Base-by-base conservation (phyloP, 1,139 yeast genomes). In the Lipomyces yarrowii region DNA sequence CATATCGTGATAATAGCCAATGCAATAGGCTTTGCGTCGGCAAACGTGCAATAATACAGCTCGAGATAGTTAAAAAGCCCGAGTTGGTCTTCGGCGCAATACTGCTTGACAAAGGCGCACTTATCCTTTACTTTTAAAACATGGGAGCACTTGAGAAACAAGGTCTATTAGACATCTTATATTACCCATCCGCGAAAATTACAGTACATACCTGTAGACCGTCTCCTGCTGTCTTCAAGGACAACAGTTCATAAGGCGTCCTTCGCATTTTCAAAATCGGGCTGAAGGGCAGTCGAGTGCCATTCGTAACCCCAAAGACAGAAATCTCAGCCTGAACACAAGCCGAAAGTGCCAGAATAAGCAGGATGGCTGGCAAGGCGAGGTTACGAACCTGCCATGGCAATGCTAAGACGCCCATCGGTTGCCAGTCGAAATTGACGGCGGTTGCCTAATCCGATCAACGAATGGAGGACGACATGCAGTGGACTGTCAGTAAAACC, bases 21-120 rank as follows among this genome's bases (percentile, higher is more conserved):
- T 0, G 66, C 68, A 10, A 71, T 18, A 4, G 70, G 59, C n/a
- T 64, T 68, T 2, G 70, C 64, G 11, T 67, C 64, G 2, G 69
- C 62, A 18, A 64, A 55, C 1, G 74, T 68, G 64, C 81, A 78
- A 68, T 78, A 78, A 67, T 77, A 78, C 15, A 72, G 67, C 55
- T 73, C 70, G 52, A 77, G 65, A 64, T 78, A 78, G 67, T 78
- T 70, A 59, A 78, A 62, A 61, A 72, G 66, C 2, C 80, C 78
- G 10, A 73, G 65, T 15, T 69, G 65, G 42, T 75, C 78, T 1
- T 71, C 73, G 11, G 66, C 61, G 68, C 81, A 78, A 66, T 77
- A 61, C n/a, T 71, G 67, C 33, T 64, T 62, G 13, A 77, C 80
- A 69, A 73, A 78, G 21, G 67, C 69, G 70, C 81, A 78, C 62